These are phyloP conservation scores for Suillus hirtellus DNA, from an alignment of 768 basidiomycete genomes.

Conservation along the genomic window DNA sequence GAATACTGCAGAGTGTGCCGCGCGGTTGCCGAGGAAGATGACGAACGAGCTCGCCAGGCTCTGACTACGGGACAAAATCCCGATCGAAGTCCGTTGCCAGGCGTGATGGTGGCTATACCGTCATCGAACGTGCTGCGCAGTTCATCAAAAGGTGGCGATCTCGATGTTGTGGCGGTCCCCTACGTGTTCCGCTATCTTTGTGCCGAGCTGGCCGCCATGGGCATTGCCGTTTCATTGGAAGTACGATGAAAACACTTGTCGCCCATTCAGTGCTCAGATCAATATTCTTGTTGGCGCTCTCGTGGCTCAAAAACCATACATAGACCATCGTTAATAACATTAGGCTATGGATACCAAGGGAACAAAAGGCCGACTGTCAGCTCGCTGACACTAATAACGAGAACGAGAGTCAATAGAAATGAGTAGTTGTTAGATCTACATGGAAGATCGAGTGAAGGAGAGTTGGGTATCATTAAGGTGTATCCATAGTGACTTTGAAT, in stretches of 20 bases:
- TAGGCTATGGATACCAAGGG: slow-evolving; percentile 13
- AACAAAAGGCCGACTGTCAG: slow-evolving; percentile 6
- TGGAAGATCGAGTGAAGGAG: slow-evolving; percentile 5
- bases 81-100: slow-evolving; percentile 42
- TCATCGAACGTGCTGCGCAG: slow-evolving; percentile 64
- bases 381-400: slow-evolving; percentile 5
- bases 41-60: slow-evolving; percentile 58
- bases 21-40: slow-evolving; percentile 62
- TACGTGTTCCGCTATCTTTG: slow-evolving; percentile 94
- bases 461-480: slow-evolving; percentile 9
- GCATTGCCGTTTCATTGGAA: slow-evolving; percentile 86
- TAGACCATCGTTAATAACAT: slow-evolving; percentile 18
- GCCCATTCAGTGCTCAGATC: not conserved
- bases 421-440: slow-evolving; percentile 7
- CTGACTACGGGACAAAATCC: slow-evolving; percentile 56
- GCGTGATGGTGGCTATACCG: slow-evolving; percentile 65
- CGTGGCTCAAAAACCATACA: slow-evolving; percentile 18
- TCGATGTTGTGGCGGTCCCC: slow-evolving; percentile 95
- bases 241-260: slow-evolving; percentile 44
- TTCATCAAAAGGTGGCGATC: slow-evolving; percentile 67
- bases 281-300: not conserved
- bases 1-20: slow-evolving; percentile 98
- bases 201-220: slow-evolving; percentile 98
- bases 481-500: slow-evolving; percentile 9
- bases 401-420: slow-evolving; percentile 5